Evolutionary conservation across 2,329 filamentous ascomycete species (phyloP).

Genomic region (Colletotrichum sp.): DNA sequence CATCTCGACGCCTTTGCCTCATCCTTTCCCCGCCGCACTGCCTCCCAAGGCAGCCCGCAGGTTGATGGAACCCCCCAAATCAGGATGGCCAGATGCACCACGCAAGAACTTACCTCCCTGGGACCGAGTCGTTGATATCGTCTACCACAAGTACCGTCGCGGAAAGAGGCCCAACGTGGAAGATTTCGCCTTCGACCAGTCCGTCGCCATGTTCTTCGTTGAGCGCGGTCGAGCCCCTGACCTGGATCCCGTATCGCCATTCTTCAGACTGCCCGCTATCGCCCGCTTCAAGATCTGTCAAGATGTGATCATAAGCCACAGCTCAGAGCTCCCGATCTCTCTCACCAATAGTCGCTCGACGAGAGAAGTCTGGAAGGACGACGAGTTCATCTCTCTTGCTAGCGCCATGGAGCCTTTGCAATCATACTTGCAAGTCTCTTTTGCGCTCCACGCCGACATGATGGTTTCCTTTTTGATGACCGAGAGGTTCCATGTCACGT

Average conservation of each 20-base stretch:
- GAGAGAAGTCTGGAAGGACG: slow-evolving; percentile 37
- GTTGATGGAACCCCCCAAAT: slow-evolving; percentile 3
- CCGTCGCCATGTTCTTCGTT: slow-evolving; percentile 27
- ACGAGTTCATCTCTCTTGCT: slow-evolving; percentile 35
- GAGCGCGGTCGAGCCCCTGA: slow-evolving; percentile 15
- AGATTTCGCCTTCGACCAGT: slow-evolving; percentile 16
- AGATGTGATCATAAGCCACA: slow-evolving; percentile 23
- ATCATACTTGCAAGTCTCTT: slow-evolving; percentile 34
- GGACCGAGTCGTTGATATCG: slow-evolving; percentile 40
- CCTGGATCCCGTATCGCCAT: slow-evolving; percentile 1
- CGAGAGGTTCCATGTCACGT: slow-evolving; percentile 41
- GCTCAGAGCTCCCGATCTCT: slow-evolving; percentile 27
- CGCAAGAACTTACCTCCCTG: slow-evolving; percentile 30
- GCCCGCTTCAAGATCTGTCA: slow-evolving; percentile 32
- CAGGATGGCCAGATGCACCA: slow-evolving; percentile 30
- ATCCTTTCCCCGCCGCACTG: slow-evolving; percentile 32
- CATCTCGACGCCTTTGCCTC: slow-evolving; percentile 37
- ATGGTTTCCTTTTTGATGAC: slow-evolving; percentile 38
- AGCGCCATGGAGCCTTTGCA: slow-evolving; percentile 27
- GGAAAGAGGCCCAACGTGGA: background rate
- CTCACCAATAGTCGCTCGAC: slow-evolving; percentile 30
- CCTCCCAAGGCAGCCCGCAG: slow-evolving; percentile 1
- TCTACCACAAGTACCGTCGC: slow-evolving; percentile 31
- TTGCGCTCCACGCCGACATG: slow-evolving; percentile 40
- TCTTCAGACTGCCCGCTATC: slow-evolving; percentile 28